Base-by-base conservation (phyloP, 345 rosid genomes). In the Eucalyptus fibrosa region DNA sequence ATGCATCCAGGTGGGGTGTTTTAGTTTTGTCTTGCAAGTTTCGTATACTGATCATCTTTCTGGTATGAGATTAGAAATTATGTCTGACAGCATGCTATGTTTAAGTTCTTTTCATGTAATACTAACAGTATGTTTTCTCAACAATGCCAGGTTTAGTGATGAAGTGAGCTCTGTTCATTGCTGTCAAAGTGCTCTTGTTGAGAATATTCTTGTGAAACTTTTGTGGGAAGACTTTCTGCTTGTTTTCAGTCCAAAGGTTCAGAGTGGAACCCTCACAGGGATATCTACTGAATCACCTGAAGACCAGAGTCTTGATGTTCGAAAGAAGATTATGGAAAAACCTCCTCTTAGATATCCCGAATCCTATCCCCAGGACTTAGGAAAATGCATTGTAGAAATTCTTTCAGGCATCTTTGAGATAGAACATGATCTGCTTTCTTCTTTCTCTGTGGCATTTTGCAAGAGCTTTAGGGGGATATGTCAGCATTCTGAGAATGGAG, bases 361-460 rank as follows among this genome's bases (percentile, higher is more conserved):
- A 81, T 91, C 91, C 89, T 95, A 93, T 92, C 88, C 91, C 88
- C 92, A 94, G 89, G 99, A 95, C 89, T 92, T 96, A 91, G 99
- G 99, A 88, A 95, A 93, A 91, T 97, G 98, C 92, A 95, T 97
- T 86, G 17, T 95, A 82, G 98, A 94, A 91, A 95, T 96, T 92
- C 96, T 97, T 90, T 94, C 97, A 26, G 95, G 93, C 49, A 82
- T 95, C 87, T 91, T 91, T 92, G 88, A 56, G 47, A 60, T 95
- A 86, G 96, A 96, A 65, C 91, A 72, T 90, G 91, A 93, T 91
- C 94, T 97, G 65, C 96, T 96, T 80, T 91, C 95, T 62, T 62
- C 86, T 87, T 95, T 95, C 90, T 93, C 90, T 91, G 90, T 56
- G 88, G 92, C 93, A 87, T 94, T 97, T 92, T 95, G 92, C 90